phyloP scores from a whole-genome alignment of 2,329 filamentous ascomycete species.

The Calonectria hawksworthii region DNA sequence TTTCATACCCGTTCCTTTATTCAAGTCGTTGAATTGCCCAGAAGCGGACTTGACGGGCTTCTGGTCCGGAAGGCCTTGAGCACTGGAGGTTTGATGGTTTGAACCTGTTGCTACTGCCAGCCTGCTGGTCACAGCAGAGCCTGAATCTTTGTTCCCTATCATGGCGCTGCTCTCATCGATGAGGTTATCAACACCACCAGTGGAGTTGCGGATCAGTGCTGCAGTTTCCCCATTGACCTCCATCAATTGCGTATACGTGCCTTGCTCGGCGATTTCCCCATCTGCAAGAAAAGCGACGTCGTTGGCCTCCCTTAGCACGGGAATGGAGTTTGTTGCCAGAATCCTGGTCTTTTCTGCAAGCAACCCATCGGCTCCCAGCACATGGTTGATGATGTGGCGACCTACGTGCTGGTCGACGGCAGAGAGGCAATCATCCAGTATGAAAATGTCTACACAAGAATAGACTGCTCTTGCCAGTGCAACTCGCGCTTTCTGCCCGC shows the following conservation, averaged over 20 bases:
- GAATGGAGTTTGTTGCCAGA: background rate
- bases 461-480: background rate
- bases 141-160: background rate
- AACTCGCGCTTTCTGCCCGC: conserved; percentile 12
- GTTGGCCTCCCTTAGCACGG: background rate
- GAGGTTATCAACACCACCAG: background rate
- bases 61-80: background rate
- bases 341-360: conserved; percentile 4
- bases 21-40: background rate
- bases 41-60: background rate
- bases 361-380: background rate
- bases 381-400: conserved; percentile 1
- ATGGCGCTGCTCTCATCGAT: background rate
- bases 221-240: background rate
- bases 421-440: conserved; percentile 6
- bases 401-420: conserved; percentile 10
- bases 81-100: background rate
- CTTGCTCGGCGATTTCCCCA: background rate
- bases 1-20: background rate
- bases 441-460: background rate
- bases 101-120: no score
- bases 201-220: background rate
- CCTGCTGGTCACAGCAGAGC: no score
- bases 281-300: background rate
- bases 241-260: background rate